These are phyloP conservation scores for Aquilaria agallochum DNA, from an alignment of 441 rosid species.

Conservation along the genomic window DNA sequence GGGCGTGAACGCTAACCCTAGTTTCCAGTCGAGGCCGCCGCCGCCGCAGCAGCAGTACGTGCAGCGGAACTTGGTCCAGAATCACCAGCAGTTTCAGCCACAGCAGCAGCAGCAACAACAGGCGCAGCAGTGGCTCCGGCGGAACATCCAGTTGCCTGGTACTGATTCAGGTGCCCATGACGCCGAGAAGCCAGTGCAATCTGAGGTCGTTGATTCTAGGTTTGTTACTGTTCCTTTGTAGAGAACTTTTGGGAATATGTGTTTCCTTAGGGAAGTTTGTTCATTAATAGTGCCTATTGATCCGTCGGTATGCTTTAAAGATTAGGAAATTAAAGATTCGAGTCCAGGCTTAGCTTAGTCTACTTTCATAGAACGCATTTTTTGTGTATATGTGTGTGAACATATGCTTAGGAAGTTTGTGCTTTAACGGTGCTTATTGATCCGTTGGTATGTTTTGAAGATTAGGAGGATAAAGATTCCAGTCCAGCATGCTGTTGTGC, in stretches of 20 bases:
- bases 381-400: no score
- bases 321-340: neutral
- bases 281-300: neutral
- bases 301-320: no score
- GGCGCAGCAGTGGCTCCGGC: slow-evolving; percentile 79
- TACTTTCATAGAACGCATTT: no score
- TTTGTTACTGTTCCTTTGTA: slow-evolving; percentile 13
- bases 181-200: slow-evolving; percentile 76
- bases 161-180: slow-evolving; percentile 51
- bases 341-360: neutral
- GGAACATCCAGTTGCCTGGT: slow-evolving; percentile 48
- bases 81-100: slow-evolving; percentile 45
- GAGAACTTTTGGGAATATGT: neutral
- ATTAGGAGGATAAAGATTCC: neutral
- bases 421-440: neutral
- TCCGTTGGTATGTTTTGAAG: no score
- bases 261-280: neutral
- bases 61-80: slow-evolving; percentile 60
- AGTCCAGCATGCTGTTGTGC: slow-evolving; percentile 1
- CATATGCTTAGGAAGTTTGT: no score
- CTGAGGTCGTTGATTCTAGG: slow-evolving; percentile 84
- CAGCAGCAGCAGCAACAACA: slow-evolving; percentile 42
- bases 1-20: slow-evolving; percentile 49
- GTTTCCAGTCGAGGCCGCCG: slow-evolving; percentile 60
- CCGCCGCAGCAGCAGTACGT: slow-evolving; percentile 60